Percentiles rank a stretch among this genome's conserved stretches.
Conservation (phyloP, 148 eudicot species). For the Agrostemma githago region DNA sequence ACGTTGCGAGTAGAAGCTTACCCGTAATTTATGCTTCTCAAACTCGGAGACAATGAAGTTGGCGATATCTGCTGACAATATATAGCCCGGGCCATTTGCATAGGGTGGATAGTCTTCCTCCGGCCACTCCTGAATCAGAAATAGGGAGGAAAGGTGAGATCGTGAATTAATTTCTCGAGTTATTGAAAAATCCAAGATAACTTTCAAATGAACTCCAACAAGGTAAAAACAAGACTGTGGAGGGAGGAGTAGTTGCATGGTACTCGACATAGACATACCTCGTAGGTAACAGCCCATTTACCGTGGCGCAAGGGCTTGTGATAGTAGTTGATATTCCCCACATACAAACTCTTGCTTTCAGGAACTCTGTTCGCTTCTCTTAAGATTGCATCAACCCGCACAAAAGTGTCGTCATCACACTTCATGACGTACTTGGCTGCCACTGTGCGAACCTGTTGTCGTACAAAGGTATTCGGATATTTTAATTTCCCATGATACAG, state of each 20-base stretch:
- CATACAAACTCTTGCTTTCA: constrained; percentile 57
- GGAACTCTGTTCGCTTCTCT: constrained; percentile 55
- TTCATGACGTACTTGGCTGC: constrained; percentile 88
- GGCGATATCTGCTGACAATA: constrained; percentile 77
- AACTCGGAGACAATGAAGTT: constrained; percentile 58
- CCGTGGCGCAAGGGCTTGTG: constrained; percentile 83
- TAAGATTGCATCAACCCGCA: constrained; percentile 67
- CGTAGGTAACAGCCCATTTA: constrained; percentile 98
- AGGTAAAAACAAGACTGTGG: background rate
- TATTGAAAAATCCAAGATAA: background rate
- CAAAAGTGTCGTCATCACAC: constrained; percentile 95
- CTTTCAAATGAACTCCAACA: background rate
- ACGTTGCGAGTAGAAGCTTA: constrained; percentile 20
- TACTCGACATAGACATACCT: constrained; percentile 44
- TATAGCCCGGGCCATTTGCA: constrained; percentile 97
- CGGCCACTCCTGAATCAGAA: constrained; percentile 76
- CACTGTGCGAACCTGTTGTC: constrained; percentile 56
- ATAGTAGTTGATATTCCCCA: constrained; percentile 81
- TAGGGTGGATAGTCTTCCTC: constrained; percentile 89
- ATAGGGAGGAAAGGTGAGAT: constrained; percentile 14
- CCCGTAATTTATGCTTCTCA: constrained; percentile 70
- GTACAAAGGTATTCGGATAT: background rate
- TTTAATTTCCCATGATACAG: background rate
- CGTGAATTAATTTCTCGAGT: background rate
- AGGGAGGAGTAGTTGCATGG: background rate